Base-by-base conservation (phyloP, 2,329 filamentous ascomycete genomes). In the Periconia macrospinosa region DNA sequence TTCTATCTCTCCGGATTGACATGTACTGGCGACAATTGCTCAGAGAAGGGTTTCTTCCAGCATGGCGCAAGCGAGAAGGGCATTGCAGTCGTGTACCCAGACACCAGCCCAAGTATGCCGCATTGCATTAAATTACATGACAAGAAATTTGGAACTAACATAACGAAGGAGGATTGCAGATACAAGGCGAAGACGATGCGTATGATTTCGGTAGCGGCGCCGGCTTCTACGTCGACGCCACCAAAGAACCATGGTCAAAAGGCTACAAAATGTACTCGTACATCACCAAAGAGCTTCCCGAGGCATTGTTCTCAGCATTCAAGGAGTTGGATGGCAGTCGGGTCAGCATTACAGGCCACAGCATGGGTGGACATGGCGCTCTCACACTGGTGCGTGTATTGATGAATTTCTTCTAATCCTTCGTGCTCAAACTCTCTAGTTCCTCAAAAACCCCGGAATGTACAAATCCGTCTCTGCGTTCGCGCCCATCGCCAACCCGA, bases 241-340 rank as follows among this genome's bases (percentile, higher is more conserved):
- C 86, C 5, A 81, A 80, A 60, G 82, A 84, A 30, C 91, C 92
- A 10, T 99, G 87, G 81, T 79, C 79, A 54, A 79, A 80, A 50
- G 85, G 91, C 72, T 99, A 99, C 82, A 88, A 87, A 65, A 99
- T 99, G 94, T 92, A 97, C 81, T 86, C 83, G 58, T 99, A 99
- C 79, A 83, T 99, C 62, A 87, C 89, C n/a, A 75, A 83, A 50
- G 94, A 99, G 77, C 86, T 99, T n/a, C 93, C 92, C 1, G 78
- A 81, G 15, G 80, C 86, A 1, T 82, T 97, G 20, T 95, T 92
- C 75, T 75, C 75, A 30, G 81, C 84, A 23, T 96, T 92, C 76
- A 69, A 83, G 30, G 81, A 85, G 69, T 79, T 99, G 30, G 93
- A 97, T 73, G 68, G 75, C 0, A 75, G 68, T 27, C 82, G 88